These are phyloP conservation scores for Irpex sp. DNA, from an alignment of 1,284 basidiomycete genomes.

Conservation along the genomic window DNA sequence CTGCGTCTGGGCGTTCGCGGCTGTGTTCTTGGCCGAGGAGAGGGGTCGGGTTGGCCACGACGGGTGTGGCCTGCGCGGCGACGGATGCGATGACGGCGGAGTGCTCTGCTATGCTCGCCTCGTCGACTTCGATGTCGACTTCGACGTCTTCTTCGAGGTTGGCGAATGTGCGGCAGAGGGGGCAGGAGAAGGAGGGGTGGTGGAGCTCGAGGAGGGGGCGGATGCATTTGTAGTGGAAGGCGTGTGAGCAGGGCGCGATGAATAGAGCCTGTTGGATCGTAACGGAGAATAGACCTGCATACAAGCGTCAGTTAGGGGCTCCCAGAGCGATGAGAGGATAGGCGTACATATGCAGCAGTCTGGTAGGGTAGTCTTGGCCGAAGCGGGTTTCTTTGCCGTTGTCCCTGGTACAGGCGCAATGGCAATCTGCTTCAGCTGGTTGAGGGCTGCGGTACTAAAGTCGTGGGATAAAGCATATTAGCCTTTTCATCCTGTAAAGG, in stretches of 20 bases:
- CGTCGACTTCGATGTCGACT: constrained; percentile 70
- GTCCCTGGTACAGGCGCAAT: constrained; percentile 26
- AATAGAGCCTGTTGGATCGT: constrained; percentile 96
- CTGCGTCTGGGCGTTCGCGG: constrained; percentile 32
- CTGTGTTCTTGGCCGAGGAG: constrained; percentile 7
- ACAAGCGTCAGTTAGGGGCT: neutral
- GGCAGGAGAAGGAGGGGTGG: constrained; percentile 93
- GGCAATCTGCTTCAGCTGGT: constrained; percentile 76
- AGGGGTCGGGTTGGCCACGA: constrained; percentile 6
- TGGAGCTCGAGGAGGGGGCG: constrained; percentile 85
- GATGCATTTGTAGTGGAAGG: constrained; percentile 99
- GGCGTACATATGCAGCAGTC: constrained; percentile 92
- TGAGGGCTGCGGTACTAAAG: constrained; percentile 70
- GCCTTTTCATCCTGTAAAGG: neutral
- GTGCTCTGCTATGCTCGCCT: constrained; percentile 28
- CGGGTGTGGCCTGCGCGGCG: constrained; percentile 10
- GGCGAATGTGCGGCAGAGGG: constrained; percentile 89
- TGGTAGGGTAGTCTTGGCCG: constrained; percentile 58
- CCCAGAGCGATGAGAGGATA: neutral
- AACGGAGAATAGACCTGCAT: constrained; percentile 81
- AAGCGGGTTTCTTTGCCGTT: constrained; percentile 27
- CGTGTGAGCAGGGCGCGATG: constrained; percentile 95
- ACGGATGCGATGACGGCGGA: constrained; percentile 13
- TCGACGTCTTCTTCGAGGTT: constrained; percentile 97
- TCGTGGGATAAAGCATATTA: neutral